Conservation (phyloP, 768 basidiomycete species). For the Auriscalpium orientale region DNA sequence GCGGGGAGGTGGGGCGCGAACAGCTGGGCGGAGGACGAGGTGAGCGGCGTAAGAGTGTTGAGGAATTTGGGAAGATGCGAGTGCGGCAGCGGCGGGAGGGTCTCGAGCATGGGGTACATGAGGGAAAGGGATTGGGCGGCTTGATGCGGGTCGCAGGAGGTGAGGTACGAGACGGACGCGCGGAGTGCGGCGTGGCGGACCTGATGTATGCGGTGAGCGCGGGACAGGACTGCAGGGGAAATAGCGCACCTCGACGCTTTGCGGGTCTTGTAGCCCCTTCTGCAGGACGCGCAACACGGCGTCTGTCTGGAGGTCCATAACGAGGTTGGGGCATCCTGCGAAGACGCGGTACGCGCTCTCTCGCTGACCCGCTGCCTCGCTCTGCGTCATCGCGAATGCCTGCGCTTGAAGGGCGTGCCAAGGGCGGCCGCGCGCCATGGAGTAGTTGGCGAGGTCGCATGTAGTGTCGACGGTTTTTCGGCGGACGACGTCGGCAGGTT, state of each 20-base stretch:
- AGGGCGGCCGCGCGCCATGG: constrained; percentile 66
- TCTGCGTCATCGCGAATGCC: constrained; percentile 56
- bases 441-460: constrained; percentile 67
- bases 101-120: constrained; percentile 67
- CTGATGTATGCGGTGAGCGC: too few species aligned
- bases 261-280: constrained; percentile 57
- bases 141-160: constrained; percentile 51
- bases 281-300: constrained; percentile 60
- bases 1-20: constrained; percentile 67
- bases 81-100: constrained; percentile 51
- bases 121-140: constrained; percentile 53
- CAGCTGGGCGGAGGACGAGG: constrained; percentile 57
- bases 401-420: constrained; percentile 79
- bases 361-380: constrained; percentile 19
- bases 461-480: constrained; percentile 72
- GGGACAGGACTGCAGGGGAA: neutral
- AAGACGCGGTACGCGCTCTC: constrained; percentile 59
- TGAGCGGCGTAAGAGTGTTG: constrained; percentile 61
- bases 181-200: constrained; percentile 67
- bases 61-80: constrained; percentile 58
- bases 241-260: constrained; percentile 48
- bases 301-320: constrained; percentile 70
- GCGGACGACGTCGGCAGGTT: constrained; percentile 49
- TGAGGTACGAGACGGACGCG: constrained; percentile 63
- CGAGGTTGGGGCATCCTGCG: constrained; percentile 64